Conservation (phyloP, 208 protist genomes). For the Eutreptiella sp. region DNA sequence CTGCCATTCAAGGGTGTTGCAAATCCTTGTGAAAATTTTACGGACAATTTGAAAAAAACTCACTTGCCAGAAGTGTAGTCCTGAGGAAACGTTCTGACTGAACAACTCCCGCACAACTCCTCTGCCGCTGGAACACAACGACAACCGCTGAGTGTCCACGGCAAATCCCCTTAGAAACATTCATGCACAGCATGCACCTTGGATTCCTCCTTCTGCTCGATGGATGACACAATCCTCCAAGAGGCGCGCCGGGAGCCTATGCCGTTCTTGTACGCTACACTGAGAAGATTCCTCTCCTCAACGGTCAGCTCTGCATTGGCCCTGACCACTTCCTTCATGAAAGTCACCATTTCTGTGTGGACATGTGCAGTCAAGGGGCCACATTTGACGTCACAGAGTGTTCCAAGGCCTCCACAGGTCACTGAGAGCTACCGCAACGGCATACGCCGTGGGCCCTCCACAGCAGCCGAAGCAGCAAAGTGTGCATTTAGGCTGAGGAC, state of each 20-base stretch:
- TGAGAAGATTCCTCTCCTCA: slow-evolving; percentile 99
- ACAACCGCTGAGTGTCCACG: too few species aligned
- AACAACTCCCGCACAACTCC: too few species aligned
- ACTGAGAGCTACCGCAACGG: slow-evolving; percentile 6
- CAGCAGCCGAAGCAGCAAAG: too few species aligned
- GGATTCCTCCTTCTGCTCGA: slow-evolving; percentile 87
- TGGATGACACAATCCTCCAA: slow-evolving; percentile 95
- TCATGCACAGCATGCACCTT: too few species aligned
- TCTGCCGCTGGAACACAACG: too few species aligned
- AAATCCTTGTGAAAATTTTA: too few species aligned
- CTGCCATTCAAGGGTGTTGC: too few species aligned
- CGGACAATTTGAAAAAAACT: too few species aligned
- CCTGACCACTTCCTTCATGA: slow-evolving; percentile 94
- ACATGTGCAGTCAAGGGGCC: neutral
- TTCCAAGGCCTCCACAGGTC: neutral
- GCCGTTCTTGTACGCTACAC: slow-evolving; percentile 99
- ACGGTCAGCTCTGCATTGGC: slow-evolving; percentile 84
- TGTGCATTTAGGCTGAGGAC: too few species aligned
- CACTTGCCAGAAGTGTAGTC: too few species aligned
- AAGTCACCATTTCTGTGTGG: slow-evolving; percentile 90
- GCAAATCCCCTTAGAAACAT: too few species aligned
- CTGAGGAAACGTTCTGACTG: too few species aligned
- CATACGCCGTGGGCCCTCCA: neutral
- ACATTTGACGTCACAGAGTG: neutral
- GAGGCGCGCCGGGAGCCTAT: slow-evolving; percentile 96